A percentile compares a stretch with the other conserved stretches of the same genome.
Conservation (phyloP, 2,329 filamentous ascomycete genomes). For the Pseudocercospora macadamiae region DNA sequence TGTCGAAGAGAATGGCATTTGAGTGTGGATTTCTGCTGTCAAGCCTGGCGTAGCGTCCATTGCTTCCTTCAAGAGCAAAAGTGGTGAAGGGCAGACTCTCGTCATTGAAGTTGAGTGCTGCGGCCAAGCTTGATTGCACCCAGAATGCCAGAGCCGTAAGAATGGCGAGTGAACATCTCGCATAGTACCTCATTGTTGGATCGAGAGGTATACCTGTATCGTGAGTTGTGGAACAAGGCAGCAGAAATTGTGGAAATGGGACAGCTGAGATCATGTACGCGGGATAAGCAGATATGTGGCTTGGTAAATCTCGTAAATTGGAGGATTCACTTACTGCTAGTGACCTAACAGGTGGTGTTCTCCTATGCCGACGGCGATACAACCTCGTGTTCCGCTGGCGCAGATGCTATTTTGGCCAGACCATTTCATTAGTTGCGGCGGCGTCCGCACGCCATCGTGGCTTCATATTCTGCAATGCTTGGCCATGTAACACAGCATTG, state of each 20-base stretch:
- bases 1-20: not conserved
- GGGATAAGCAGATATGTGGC: not conserved
- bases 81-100: not conserved
- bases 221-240: too few species aligned
- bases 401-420: not conserved
- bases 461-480: not conserved
- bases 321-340: not conserved
- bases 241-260: too few species aligned
- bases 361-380: not conserved
- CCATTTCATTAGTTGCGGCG: not conserved
- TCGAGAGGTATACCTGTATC: too few species aligned
- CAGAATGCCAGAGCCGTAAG: not conserved
- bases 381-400: not conserved
- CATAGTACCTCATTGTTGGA: not conserved
- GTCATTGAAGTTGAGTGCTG: not conserved
- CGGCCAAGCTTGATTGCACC: too few species aligned
- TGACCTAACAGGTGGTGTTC: not conserved
- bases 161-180: not conserved
- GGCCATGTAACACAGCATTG: not conserved
- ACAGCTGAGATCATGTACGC: too few species aligned
- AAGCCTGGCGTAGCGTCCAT: conserved; percentile 1
- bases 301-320: not conserved
- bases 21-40: not conserved
- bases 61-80: not conserved
- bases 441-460: not conserved